These are phyloP conservation scores for Cucurbita maxima DNA, from an alignment of 306 rosid genomes.

Conservation along the genomic window DNA sequence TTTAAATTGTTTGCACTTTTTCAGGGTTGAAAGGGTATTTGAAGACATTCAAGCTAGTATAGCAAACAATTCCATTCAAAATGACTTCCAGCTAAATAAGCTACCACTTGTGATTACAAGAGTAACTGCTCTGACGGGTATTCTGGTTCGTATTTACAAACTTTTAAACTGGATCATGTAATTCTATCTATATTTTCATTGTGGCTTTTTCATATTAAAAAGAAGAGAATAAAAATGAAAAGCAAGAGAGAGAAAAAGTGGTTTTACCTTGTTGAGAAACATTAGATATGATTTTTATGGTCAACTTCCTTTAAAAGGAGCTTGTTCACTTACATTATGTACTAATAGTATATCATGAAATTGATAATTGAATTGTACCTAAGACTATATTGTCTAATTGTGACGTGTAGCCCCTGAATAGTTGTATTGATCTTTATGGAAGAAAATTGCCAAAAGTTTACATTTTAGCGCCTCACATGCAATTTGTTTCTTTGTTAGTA, in stretches of 20 bases:
- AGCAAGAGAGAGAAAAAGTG: background rate
- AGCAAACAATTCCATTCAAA: conserved; percentile 15
- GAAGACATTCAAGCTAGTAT: conserved; percentile 45
- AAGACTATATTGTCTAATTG: background rate
- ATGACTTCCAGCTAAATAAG: conserved; percentile 38
- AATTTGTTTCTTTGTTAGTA: no score
- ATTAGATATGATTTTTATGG: background rate
- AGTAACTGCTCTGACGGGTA: conserved; percentile 75
- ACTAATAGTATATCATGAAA: background rate
- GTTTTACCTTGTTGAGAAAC: background rate
- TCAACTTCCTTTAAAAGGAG: background rate
- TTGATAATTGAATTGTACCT: background rate
- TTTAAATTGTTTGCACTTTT: conserved; percentile 1
- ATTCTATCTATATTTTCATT: background rate
- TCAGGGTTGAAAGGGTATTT: conserved; percentile 73
- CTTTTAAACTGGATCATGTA: background rate
- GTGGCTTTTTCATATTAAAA: background rate
- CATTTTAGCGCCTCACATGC: background rate
- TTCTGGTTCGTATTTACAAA: conserved; percentile 46
- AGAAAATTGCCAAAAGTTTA: background rate
- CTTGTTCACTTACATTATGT: background rate
- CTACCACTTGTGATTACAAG: conserved; percentile 79
- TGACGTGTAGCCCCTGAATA: background rate
- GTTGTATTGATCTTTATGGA: background rate
- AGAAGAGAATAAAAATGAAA: background rate